Percentiles rank a stretch among this genome's conserved stretches.
These are phyloP conservation scores for Phytopythium sindhum DNA, from an alignment of 352 stramenopile genomes.

Conservation along the genomic window DNA sequence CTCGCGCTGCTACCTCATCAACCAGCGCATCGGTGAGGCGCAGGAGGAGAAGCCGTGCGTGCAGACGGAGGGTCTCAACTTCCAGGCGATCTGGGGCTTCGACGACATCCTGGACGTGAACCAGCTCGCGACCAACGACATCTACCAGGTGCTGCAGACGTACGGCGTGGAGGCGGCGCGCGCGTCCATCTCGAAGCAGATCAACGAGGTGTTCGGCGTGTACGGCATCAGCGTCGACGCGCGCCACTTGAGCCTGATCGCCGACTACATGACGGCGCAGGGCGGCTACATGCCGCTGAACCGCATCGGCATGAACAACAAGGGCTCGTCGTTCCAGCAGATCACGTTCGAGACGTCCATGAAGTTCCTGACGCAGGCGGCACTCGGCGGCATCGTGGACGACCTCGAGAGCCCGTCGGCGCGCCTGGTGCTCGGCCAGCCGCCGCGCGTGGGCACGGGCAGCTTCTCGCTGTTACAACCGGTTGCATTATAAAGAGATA, in stretches of 20 bases:
- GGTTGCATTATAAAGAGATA: slow-evolving; percentile 59
- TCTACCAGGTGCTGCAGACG: slow-evolving; percentile 94
- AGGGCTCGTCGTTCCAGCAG: slow-evolving; percentile 96
- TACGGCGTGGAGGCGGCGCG: slow-evolving; percentile 99
- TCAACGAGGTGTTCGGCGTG: slow-evolving; percentile 98
- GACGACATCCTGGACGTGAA: slow-evolving; percentile 93
- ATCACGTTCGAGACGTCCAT: slow-evolving; percentile 99
- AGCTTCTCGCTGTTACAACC: slow-evolving; percentile 93
- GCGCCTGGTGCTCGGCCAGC: slow-evolving; percentile 94
- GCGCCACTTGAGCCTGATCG: slow-evolving; percentile 97
- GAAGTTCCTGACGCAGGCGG: slow-evolving; percentile 97
- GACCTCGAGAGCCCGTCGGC: slow-evolving; percentile 92
- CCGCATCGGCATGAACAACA: slow-evolving; percentile 96
- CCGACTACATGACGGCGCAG: slow-evolving; percentile 99
- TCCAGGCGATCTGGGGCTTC: slow-evolving; percentile 96
- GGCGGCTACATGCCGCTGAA: slow-evolving; percentile 98
- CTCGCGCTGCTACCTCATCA: slow-evolving; percentile 86
- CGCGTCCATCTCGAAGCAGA: slow-evolving; percentile 98
- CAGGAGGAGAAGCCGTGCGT: slow-evolving; percentile 84
- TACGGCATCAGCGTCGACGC: slow-evolving; percentile 99
- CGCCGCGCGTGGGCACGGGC: slow-evolving; percentile 94
- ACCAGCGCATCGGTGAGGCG: slow-evolving; percentile 75
- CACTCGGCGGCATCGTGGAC: slow-evolving; percentile 88
- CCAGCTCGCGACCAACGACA: slow-evolving; percentile 97
- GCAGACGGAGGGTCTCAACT: slow-evolving; percentile 98